These are phyloP conservation scores for Waitea zeae DNA, from an alignment of 1,284 basidiomycete genomes.

Conservation along the genomic window DNA sequence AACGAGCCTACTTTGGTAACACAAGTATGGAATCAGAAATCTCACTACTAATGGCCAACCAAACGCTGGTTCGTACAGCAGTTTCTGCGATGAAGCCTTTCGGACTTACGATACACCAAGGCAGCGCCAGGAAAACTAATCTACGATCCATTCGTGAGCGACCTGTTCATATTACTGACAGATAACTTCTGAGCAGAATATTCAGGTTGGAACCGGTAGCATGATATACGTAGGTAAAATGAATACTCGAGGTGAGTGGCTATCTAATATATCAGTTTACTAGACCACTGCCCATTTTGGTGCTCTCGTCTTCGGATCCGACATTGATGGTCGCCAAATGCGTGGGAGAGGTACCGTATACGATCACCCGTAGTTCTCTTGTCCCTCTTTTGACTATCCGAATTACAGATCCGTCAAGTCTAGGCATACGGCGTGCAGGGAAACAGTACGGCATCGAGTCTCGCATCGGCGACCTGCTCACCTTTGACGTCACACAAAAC, in stretches of 20 bases:
- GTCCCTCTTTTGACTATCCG: no score
- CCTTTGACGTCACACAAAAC: slow-evolving; percentile 81
- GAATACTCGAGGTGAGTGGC: slow-evolving; percentile 3
- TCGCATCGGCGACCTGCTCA: slow-evolving; percentile 71
- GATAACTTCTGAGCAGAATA: background rate
- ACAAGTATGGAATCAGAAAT: slow-evolving; percentile 98
- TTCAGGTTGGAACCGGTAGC: slow-evolving; percentile 76
- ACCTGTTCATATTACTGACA: background rate
- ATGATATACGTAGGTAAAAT: slow-evolving; percentile 67
- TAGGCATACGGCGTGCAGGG: slow-evolving; percentile 71
- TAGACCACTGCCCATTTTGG: slow-evolving; percentile 81
- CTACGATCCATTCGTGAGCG: slow-evolving; percentile 84
- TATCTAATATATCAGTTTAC: background rate
- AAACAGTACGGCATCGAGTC: slow-evolving; percentile 69
- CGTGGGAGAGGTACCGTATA: slow-evolving; percentile 60
- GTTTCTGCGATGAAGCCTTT: no score
- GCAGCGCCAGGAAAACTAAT: slow-evolving; percentile 78
- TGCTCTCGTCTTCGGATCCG: slow-evolving; percentile 77
- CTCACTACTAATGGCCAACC: slow-evolving; percentile 90
- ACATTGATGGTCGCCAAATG: slow-evolving; percentile 97
- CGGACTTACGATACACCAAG: no score
- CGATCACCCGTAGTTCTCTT: no score
- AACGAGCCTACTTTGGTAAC: slow-evolving; percentile 83
- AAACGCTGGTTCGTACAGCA: slow-evolving; percentile 64
- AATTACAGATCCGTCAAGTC: slow-evolving; percentile 24